phyloP scores from a whole-genome alignment of 257 asterid species.

The Schizonepeta tenuifolia region DNA sequence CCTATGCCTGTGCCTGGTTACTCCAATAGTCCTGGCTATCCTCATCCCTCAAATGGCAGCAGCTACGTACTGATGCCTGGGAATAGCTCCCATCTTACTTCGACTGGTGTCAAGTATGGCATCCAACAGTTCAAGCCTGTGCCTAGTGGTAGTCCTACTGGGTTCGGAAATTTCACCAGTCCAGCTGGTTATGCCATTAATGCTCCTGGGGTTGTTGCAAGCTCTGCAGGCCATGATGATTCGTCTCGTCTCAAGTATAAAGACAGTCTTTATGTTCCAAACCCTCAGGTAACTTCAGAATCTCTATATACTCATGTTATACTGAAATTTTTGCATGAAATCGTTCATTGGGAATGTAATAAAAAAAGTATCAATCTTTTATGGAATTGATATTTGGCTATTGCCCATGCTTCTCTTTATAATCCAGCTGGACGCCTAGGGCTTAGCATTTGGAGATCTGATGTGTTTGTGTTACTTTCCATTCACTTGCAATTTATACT shows the following conservation, averaged over 20 bases:
- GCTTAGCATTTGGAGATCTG: too few species aligned
- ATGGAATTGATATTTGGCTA: not conserved
- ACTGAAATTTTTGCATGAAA: not conserved
- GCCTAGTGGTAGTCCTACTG: constrained; percentile 71
- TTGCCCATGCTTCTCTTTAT: not conserved
- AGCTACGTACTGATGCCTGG: constrained; percentile 90
- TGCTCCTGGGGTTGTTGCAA: constrained; percentile 78
- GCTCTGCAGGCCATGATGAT: constrained; percentile 82
- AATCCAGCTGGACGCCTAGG: too few species aligned
- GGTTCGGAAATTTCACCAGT: constrained; percentile 75
- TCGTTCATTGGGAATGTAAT: not conserved
- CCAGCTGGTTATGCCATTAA: constrained; percentile 85
- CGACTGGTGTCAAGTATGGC: constrained; percentile 78
- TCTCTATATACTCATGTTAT: not conserved
- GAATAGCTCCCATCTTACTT: constrained; percentile 67
- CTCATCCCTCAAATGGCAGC: constrained; percentile 92
- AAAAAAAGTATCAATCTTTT: not conserved
- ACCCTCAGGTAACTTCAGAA: constrained; percentile 70
- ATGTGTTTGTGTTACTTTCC: too few species aligned
- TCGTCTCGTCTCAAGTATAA: constrained; percentile 85
- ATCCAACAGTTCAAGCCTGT: constrained; percentile 88
- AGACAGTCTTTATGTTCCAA: constrained; percentile 76
- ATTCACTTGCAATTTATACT: too few species aligned
- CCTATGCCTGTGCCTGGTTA: constrained; percentile 90
- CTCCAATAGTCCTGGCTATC: constrained; percentile 80